Evolutionary conservation across 2,329 filamentous ascomycete species (phyloP).

Genomic region (Pseudocercospora pini-densiflorae): DNA sequence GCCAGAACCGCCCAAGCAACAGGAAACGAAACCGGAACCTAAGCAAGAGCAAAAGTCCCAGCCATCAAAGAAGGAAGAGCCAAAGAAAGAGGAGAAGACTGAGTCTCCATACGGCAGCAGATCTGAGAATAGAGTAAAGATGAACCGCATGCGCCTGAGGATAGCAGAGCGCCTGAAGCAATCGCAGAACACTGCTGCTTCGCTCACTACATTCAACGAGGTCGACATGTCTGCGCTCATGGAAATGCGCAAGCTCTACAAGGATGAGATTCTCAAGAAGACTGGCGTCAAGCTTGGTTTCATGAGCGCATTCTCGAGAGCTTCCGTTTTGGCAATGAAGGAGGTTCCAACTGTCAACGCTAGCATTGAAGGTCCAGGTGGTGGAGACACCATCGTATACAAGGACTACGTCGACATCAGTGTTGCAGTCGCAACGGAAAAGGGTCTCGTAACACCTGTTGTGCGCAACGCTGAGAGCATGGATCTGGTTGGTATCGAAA

Average conservation of each 20-base stretch:
- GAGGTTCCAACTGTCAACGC: constrained; percentile 95
- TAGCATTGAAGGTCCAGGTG: constrained; percentile 92
- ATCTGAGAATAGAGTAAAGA: constrained; percentile 94
- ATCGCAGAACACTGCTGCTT: constrained; percentile 97
- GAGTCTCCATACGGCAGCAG: constrained; percentile 67
- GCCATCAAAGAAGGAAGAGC: constrained; percentile 43
- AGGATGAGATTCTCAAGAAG: constrained; percentile 95
- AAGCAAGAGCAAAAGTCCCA: constrained; percentile 49
- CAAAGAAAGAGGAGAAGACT: constrained; percentile 46
- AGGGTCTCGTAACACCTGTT: constrained; percentile 94
- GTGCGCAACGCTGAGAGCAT: constrained; percentile 90
- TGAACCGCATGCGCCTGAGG: constrained; percentile 98
- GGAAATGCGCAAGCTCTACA: constrained; percentile 97
- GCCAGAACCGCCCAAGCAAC: constrained; percentile 42
- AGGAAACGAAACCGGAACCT: constrained; percentile 47
- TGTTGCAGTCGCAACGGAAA: constrained; percentile 95
- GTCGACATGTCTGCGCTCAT: constrained; percentile 98
- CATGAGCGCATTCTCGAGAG: constrained; percentile 96
- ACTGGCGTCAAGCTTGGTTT: constrained; percentile 98
- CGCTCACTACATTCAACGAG: constrained; percentile 97
- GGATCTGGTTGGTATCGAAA: constrained; percentile 88
- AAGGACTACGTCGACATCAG: constrained; percentile 98
- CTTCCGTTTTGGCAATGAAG: constrained; percentile 88
- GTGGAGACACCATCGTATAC: constrained; percentile 97
- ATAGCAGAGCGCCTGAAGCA: constrained; percentile 99